Evolutionary conservation across 139 green algal genomes (phyloP), one percentile per base, ranked within the genome.

Genomic region (Eudorina sp.): DNA sequence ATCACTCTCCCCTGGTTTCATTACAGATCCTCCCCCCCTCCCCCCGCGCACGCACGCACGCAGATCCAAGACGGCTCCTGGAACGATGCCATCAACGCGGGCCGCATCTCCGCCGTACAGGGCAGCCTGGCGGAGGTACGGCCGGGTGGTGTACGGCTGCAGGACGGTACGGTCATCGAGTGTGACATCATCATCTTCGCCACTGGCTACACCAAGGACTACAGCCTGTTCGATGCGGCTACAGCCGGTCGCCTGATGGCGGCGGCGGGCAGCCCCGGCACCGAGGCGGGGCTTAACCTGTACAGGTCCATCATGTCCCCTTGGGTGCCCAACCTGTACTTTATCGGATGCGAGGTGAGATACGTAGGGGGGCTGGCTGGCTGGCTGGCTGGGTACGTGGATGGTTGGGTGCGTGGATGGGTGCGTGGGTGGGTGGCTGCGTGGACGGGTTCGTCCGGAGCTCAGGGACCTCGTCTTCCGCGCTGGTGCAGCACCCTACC

Each of bases 321-420:
- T 1, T 31, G n/a, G 21, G 58, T 91, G 62, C 82, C 74, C 41
- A 69, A 46, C 31, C 75, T 91, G 11, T 84, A 43, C 48, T 91
- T 91, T 76, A 83, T 91, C 41, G 88, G 88, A 4, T 51, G 60
- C 40, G 88, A 89, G 78, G 78, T 85, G 45, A n/a, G n/a, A n/a
- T n/a, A n/a, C n/a, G n/a, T n/a, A n/a, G 62, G 11, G 62, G 13
- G 48, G n/a, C n/a, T n/a, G n/a, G n/a, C n/a, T n/a, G n/a, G n/a
- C n/a, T n/a, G n/a, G n/a, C n/a, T n/a, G n/a, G n/a, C n/a, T n/a
- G n/a, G 19, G 72, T 16, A 5, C 4, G 66, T n/a, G n/a, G n/a
- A n/a, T n/a, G n/a, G n/a, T n/a, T n/a, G n/a, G n/a, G n/a, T n/a
- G n/a, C n/a, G n/a, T n/a, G n/a, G n/a, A n/a, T n/a, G n/a, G n/a